Evolutionary conservation across 1,284 basidiomycete genomes (phyloP), one percentile per base, ranked within the genome.

Genomic region (Golubevia sp.): DNA sequence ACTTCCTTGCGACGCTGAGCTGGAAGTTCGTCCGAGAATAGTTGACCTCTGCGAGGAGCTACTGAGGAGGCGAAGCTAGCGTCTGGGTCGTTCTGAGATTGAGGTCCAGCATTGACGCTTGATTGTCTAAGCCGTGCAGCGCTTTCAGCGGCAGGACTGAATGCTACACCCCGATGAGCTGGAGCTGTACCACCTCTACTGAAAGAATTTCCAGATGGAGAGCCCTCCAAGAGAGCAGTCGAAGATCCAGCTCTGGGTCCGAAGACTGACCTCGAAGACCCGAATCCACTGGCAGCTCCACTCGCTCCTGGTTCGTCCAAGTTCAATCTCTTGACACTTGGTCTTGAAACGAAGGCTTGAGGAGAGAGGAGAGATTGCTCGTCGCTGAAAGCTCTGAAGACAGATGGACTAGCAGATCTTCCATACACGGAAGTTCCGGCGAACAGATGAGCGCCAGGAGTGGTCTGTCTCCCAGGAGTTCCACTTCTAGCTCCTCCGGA

Each of bases 341-440:
- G 71, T 5, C 77, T 71, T 38, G 74, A 68, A 13, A 80, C 69
- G 30, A 79, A 80, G 3, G 79, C 79, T 55, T 80, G 76, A 23
- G 73, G 54, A 56, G 15, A 56, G 21, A 21, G 21, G 27, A 24
- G 2, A 25, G 62, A 49, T 55, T 70, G 69, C 48, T 80, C 78
- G 61, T 82, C 79, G 63, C 80, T 81, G 53, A 81, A 65, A 38
- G 69, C 77, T 50, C 77, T 73, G 70, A 82, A 82, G 21, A 82
- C 63, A 44, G 69, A 67, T 1, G 70, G 48, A 54, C 62, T 30
- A n/a, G 58, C 54, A 51, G 75, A 71, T 58, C 75, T 68, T 15
- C 64, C 71, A 18, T 74, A 64, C 18, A 64, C 66, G 0, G 73
- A 68, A 25, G 76, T 67, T 53, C 30, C 30, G 11, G 30, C 30